Conservation (phyloP, 1,139 yeast species). For the Suhomyces guaymorum region DNA sequence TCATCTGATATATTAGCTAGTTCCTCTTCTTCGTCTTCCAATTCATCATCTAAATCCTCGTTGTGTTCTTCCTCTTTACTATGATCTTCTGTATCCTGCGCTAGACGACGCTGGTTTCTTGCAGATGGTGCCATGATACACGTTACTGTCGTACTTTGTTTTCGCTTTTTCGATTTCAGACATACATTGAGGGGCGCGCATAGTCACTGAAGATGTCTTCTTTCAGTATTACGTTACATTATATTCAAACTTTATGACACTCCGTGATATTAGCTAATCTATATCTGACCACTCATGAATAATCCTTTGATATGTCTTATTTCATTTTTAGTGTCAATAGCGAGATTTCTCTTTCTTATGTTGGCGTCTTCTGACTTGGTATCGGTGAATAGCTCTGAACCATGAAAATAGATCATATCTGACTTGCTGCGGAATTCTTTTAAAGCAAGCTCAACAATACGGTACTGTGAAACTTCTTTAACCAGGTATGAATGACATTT, state of each 20-base stretch:
- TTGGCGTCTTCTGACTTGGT: constrained; percentile 15
- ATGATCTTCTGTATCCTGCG: constrained; percentile 13
- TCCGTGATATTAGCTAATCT: too few relatives aligned
- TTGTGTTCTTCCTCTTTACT: constrained; percentile 14
- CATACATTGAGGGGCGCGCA: too few relatives aligned
- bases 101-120: too few relatives aligned
- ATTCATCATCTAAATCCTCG: constrained; percentile 22
- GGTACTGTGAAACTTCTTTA: constrained; percentile 39
- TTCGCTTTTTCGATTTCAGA: too few relatives aligned
- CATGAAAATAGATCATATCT: constrained; percentile 39
- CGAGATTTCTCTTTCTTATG: constrained; percentile 31
- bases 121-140: too few relatives aligned
- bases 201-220: too few relatives aligned
- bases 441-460: constrained; percentile 29
- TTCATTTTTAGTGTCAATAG: constrained; percentile 40
- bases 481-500: constrained; percentile 33
- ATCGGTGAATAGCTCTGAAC: constrained; percentile 28
- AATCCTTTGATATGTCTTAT: constrained; percentile 48
- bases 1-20: constrained; percentile 23
- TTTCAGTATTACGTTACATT: too few relatives aligned
- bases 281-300: constrained; percentile 46
- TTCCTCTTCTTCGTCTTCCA: constrained; percentile 22
- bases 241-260: too few relatives aligned
- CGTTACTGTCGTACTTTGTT: too few relatives aligned
- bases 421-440: constrained; percentile 42